Percentiles rank a stretch among this genome's conserved stretches.
Conservation (phyloP, 2,329 filamentous ascomycete genomes). For the Leptosphaerulina australis region DNA sequence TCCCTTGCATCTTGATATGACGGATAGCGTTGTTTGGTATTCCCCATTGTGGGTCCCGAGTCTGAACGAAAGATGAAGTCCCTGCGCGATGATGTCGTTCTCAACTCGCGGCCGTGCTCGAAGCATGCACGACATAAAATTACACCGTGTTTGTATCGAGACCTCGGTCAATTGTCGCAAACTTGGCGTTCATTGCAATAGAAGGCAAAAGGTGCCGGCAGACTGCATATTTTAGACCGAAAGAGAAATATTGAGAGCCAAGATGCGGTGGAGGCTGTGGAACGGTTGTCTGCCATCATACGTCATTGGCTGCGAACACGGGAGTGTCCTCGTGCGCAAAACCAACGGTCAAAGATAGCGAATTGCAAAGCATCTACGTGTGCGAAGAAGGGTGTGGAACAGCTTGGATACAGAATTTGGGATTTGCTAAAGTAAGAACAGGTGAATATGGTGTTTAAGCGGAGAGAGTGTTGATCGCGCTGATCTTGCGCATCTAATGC, state of each 20-base stretch:
- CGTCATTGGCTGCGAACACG: slow-evolving; percentile 32
- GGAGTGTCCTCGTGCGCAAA: slow-evolving; percentile 21
- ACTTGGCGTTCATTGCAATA: slow-evolving; percentile 8
- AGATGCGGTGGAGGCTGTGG: slow-evolving; percentile 18
- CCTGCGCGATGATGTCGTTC: slow-evolving; percentile 31
- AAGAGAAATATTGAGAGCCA: slow-evolving; percentile 11
- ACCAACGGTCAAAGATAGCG: slow-evolving; percentile 6
- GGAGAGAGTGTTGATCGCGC: slow-evolving; percentile 22
- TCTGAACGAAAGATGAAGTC: slow-evolving; percentile 18
- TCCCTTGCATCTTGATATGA: slow-evolving; percentile 27
- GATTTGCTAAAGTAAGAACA: slow-evolving; percentile 6
- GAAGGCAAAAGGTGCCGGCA: slow-evolving; percentile 14
- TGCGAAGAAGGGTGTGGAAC: slow-evolving; percentile 14
- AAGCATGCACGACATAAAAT: slow-evolving; percentile 11
- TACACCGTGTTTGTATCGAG: slow-evolving; percentile 16
- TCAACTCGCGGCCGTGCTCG: slow-evolving; percentile 6
- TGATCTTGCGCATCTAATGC: slow-evolving; percentile 22
- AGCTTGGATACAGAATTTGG: slow-evolving; percentile 1
- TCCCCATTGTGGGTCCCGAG: slow-evolving; percentile 21
- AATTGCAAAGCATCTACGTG: neutral
- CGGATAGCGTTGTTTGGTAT: slow-evolving; percentile 20
- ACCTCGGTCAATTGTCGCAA: slow-evolving; percentile 9
- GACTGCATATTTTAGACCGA: slow-evolving; percentile 6
- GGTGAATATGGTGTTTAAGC: slow-evolving; percentile 15
- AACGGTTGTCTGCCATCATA: slow-evolving; percentile 21